Evolutionary conservation across 2,329 filamentous ascomycete genomes (phyloP).

Genomic region (Alternaria infectoria): DNA sequence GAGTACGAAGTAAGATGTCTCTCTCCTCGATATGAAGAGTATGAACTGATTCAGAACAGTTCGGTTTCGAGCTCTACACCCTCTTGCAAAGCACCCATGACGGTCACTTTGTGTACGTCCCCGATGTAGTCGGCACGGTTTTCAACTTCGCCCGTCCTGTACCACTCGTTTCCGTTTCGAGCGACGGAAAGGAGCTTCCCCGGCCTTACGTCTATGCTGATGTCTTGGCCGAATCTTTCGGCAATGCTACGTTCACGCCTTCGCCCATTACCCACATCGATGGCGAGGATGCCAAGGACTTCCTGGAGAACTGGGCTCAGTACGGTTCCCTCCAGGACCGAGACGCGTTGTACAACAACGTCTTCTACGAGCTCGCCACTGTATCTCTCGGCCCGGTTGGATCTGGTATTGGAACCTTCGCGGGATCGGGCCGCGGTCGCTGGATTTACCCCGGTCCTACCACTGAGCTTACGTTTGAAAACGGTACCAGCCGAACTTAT

Average conservation of each 20-base stretch:
- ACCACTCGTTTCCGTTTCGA: conserved; percentile 65
- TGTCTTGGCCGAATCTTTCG: conserved; percentile 50
- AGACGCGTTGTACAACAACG: conserved; percentile 63
- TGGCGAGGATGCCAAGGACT: conserved; percentile 59
- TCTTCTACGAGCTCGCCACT: conserved; percentile 55
- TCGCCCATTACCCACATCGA: conserved; percentile 63
- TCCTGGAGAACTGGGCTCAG: conserved; percentile 56
- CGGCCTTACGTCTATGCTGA: conserved; percentile 63
- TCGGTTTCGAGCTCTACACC: conserved; percentile 40
- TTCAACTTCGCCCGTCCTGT: conserved; percentile 59
- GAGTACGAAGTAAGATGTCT: conserved; percentile 47
- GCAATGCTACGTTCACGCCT: conserved; percentile 51
- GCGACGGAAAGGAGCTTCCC: conserved; percentile 59
- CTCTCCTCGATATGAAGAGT: background rate
- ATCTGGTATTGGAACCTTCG: conserved; percentile 53
- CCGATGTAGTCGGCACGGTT: conserved; percentile 59
- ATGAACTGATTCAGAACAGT: conserved; percentile 26
- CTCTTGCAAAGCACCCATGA: conserved; percentile 65
- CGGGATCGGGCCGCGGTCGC: conserved; percentile 51
- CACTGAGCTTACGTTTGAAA: conserved; percentile 55
- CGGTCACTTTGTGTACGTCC: conserved; percentile 66
- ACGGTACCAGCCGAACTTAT: conserved; percentile 51
- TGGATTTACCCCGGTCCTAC: conserved; percentile 52
- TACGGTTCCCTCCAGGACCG: conserved; percentile 61
- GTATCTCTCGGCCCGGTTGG: conserved; percentile 51